Base-by-base conservation (phyloP, 768 basidiomycete genomes). In the Mycena vulgaris region DNA sequence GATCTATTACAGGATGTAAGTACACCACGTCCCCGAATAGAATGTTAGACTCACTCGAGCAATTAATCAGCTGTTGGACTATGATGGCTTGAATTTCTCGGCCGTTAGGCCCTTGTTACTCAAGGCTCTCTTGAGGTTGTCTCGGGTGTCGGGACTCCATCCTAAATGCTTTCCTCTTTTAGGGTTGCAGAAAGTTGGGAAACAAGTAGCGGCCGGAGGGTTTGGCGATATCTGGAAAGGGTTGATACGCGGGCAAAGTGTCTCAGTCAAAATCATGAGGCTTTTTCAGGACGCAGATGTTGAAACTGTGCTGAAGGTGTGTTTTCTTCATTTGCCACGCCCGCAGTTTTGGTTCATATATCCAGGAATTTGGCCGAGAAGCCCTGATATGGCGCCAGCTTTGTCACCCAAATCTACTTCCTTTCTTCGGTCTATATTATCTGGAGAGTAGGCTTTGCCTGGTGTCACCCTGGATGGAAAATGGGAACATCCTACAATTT, bases 391-490 rank as follows among this genome's bases (percentile, higher is more conserved):
- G 74, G 45, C 75, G 70, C 21, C 68, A 75, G 7, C 63, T 77
- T 27, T 40, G 55, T 48, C 76, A 76, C 58, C 75, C 78, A 8
- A 75, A 75, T 31, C 55, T 77, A 37, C 65, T 78, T 23, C 68
- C 75, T 0, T 78, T 76, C 62, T 63, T 75, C 16, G 77, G 76
- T 19, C 33, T 76, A 31, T 70, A 76, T 52, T 59, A 74, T 62
- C 67, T 73, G 42, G 57, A 69, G 2, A 28, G 42, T 8, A 60
- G 73, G 17, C 47, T 76, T 28, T 74, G 72, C 30, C 77, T 82
- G 23, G 31, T 82, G 3, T 71, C 73, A 3, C 78, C 78, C 2
- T 80, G 80, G 78, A 80, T 81, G 80, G 59, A 71, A 45, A 70
- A 78, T 21, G 81, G 81, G 14, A 53, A 71, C 39, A 55, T 75